phyloP scores from a whole-genome alignment of 2,329 filamentous ascomycete species.

The Xylaria sp. region DNA sequence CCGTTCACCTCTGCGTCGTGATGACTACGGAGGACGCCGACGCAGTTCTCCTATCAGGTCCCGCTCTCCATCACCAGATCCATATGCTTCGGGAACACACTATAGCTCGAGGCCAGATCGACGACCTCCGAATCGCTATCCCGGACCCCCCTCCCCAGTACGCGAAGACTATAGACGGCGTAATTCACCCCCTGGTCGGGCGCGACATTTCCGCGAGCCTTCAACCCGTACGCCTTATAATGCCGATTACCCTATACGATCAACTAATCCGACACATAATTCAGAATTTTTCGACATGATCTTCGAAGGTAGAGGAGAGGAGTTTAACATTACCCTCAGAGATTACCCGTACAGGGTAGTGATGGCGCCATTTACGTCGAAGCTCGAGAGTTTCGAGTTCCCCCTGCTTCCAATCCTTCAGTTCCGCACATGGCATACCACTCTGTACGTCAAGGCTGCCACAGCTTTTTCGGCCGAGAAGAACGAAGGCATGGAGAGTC shows the following conservation, averaged over 20 bases:
- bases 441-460: constrained; percentile 31
- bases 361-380: neutral
- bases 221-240: neutral
- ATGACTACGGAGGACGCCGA: neutral
- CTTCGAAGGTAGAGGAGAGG: neutral
- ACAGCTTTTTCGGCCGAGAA: constrained; percentile 17
- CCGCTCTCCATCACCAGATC: neutral
- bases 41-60: neutral
- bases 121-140: neutral
- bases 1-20: neutral
- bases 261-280: neutral
- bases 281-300: constrained; percentile 6
- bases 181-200: neutral
- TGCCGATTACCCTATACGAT: neutral
- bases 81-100: neutral
- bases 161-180: neutral
- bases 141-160: neutral
- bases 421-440: constrained; percentile 48
- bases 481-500: neutral
- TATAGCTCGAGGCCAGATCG: neutral
- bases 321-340: constrained; percentile 33
- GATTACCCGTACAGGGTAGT: constrained; percentile 28
- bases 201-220: neutral
- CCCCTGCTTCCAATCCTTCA: constrained; percentile 46
- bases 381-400: constrained; percentile 30